Conservation (phyloP, 768 basidiomycete genomes). For the Calocera viscosa region DNA sequence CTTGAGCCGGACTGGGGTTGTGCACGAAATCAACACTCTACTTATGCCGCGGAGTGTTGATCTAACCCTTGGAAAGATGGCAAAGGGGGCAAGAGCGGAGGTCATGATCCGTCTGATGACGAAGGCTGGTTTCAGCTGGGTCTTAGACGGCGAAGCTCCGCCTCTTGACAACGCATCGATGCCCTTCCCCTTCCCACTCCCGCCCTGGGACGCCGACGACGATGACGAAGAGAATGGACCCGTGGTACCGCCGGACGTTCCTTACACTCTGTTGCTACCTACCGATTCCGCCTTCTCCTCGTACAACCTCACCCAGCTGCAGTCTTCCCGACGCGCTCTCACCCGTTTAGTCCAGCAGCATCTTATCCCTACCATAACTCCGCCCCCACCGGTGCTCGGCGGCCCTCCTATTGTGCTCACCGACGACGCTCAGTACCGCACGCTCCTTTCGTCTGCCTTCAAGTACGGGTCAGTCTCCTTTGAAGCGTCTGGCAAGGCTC, state of each 20-base stretch:
- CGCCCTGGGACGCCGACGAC: conserved; percentile 9
- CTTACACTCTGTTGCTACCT: conserved; percentile 83
- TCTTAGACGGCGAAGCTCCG: conserved; percentile 56
- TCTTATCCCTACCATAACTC: conserved; percentile 42
- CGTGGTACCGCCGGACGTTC: neutral
- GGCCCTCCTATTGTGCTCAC: conserved; percentile 6
- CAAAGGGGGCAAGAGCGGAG: conserved; percentile 74
- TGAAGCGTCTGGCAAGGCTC: neutral
- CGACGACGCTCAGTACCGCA: conserved; percentile 60
- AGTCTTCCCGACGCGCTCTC: conserved; percentile 42
- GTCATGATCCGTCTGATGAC: conserved; percentile 78
- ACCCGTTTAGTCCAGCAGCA: conserved; percentile 61
- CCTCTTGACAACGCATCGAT: conserved; percentile 8
- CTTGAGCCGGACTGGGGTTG: conserved; percentile 78
- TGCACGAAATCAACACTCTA: conserved; percentile 69
- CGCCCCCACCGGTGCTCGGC: conserved; percentile 16
- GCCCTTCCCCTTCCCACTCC: neutral
- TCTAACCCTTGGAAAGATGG: conserved; percentile 77
- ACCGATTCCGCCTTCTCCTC: conserved; percentile 84
- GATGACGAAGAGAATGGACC: conserved; percentile 10
- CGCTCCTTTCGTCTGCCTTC: conserved; percentile 36
- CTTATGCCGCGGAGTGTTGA: conserved; percentile 79
- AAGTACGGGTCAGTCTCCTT: neutral
- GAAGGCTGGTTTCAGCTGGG: conserved; percentile 81
- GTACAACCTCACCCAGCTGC: conserved; percentile 65